Percentiles rank a stretch among this genome's conserved stretches.
Conservation (phyloP, 352 stramenopile genomes). For the Phytopythium boreale region DNA sequence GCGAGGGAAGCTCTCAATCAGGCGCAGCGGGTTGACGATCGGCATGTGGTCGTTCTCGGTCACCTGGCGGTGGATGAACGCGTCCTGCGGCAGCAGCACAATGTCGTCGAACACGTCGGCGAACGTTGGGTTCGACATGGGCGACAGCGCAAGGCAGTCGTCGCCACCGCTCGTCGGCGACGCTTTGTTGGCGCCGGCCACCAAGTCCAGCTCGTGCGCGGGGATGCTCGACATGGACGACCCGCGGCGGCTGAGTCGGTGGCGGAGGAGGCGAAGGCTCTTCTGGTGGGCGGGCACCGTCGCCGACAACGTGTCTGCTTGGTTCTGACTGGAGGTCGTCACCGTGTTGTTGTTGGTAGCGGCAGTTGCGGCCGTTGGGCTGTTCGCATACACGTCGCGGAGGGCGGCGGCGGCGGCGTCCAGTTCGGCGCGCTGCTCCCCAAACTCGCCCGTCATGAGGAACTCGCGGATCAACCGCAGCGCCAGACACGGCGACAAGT, state of each 20-base stretch:
- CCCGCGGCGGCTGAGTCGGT: slow-evolving; percentile 24
- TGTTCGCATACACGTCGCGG: not conserved
- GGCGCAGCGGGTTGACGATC: slow-evolving; percentile 17
- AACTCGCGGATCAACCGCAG: slow-evolving; percentile 59
- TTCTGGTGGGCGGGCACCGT: slow-evolving; percentile 1
- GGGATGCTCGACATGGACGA: slow-evolving; percentile 49
- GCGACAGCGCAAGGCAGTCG: slow-evolving; percentile 4
- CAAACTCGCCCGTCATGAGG: slow-evolving; percentile 56
- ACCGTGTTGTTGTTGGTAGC: not conserved
- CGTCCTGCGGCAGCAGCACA: slow-evolving; percentile 39
- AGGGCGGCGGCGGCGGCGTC: slow-evolving; percentile 12
- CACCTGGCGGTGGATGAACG: slow-evolving; percentile 55
- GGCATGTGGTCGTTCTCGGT: not conserved
- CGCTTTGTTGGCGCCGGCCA: slow-evolving; percentile 9
- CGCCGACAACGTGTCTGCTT: not conserved
- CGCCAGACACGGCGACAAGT: slow-evolving; percentile 25
- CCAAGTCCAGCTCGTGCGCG: slow-evolving; percentile 56
- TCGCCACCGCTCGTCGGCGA: slow-evolving; percentile 16
- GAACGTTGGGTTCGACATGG: slow-evolving; percentile 30
- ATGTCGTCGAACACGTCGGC: slow-evolving; percentile 63
- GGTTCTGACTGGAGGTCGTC: not conserved
- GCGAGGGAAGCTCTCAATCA: slow-evolving; percentile 35
- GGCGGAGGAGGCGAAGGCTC: slow-evolving; percentile 13
- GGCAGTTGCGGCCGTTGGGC: not conserved
- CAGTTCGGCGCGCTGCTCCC: slow-evolving; percentile 15